Evolutionary conservation across 306 rosid genomes (phyloP), one percentile per base, ranked within the genome.

Genomic region (Gleditsia sinensis): DNA sequence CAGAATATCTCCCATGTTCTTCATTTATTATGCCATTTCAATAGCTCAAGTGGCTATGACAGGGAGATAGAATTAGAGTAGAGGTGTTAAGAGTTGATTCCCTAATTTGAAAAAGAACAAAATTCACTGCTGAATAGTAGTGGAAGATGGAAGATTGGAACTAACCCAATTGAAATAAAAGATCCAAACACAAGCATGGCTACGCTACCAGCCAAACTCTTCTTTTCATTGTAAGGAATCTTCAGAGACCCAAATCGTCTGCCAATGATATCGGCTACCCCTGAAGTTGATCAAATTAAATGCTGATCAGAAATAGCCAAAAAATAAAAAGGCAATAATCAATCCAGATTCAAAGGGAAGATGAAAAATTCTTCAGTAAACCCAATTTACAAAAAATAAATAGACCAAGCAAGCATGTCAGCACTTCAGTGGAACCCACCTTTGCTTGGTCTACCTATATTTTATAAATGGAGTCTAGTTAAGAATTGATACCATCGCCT

Each of bases 171-270:
- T 62, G 99, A 90, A 77, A 94, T 72, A 40, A 90, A 77, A 81
- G 85, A 88, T 77, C 99, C 99, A 72, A 92, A 84, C 33, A 78
- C 24, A 49, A 92, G 77, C 99, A 94, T 94, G 40, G 99, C 77
- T 49, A 94, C 74, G 90, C 99, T 94, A 28, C 97, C 99, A 42
- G 90, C 88, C 88, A 90, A 88, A 83, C 96, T 94, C 86, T 94
- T 94, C 2, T 45, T 67, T n/a, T 79, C 64, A 82, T 92, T 92
- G 68, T 90, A 92, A 66, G 99, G 99, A 82, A 94, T 81, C 85
- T 87, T 90, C 71, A 49, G 33, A 23, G 83, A 75, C 14, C 99
- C 99, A 70, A 81, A 90, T 75, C 81, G 90, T 87, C 99, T 88
- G 3, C 99, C 99, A 79, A 94, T 82, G 42, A 91, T 94, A 74